Base-by-base conservation (phyloP, 2,329 filamentous ascomycete genomes). In the Beauveria brongniartii region DNA sequence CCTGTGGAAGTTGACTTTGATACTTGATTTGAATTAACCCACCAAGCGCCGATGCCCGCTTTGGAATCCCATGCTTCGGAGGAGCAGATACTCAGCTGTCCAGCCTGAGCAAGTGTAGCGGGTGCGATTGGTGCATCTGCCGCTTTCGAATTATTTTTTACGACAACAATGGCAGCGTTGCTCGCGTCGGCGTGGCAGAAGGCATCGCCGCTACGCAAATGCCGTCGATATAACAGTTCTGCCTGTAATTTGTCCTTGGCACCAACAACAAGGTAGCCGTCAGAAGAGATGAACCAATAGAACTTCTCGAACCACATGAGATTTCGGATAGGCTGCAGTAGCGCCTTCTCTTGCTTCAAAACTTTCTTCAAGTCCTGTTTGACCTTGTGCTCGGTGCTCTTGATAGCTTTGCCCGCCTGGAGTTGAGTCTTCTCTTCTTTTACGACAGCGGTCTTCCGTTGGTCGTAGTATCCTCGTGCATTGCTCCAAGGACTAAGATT, bases 271-370 rank as follows among this genome's bases (percentile, higher is more conserved):
- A 99, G 81, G 71, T 97, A 97, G 5, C 93, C 92, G 69, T 99
- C 94, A 0, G 92, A 95, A 0, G 92, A 97, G 67, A 97, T 84
- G 75, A 99, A 99, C 82, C 91, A 97, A 30, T 87, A 79, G 68
- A 96, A 99, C 74, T 99, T 99, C 69, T 99, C 94, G 67, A 97
- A 99, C 94, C 94, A 99, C 68, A 92, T 83, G 65, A 87, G 88
- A 69, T 87, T 89, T 61, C 94, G 84, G 9, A 96, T 88, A 0
- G 89, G 91, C 51, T 92, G 86, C 10, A 97, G 77, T 2, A 95
- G 78, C 22, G 91, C 88, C 72, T 96, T 97, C 74, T 97, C 94
- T 70, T 94, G 89, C 75, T 96, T 96, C 61, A 97, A 74, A 0
- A 87, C 88, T 69, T 92, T 93, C 75, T 90, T 95, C 24, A 97